phyloP scores from a whole-genome alignment of 495 filamentous ascomycete genomes.

The Clohesyomyces aquaticus region DNA sequence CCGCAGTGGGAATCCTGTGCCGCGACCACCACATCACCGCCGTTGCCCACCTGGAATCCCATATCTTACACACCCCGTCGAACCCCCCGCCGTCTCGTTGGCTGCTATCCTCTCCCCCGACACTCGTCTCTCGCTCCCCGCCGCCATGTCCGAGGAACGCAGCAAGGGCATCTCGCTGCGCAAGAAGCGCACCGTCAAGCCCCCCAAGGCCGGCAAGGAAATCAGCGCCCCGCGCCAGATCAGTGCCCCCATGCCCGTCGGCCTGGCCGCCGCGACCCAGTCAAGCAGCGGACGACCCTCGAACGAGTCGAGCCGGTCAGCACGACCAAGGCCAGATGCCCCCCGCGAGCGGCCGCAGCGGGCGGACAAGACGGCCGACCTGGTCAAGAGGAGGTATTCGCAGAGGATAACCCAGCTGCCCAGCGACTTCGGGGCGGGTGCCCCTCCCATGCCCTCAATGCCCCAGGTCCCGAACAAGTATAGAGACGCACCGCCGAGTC shows the following conservation, averaged over 20 bases:
- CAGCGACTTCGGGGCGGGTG: conserved; percentile 63
- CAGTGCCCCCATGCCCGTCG: conserved; percentile 53
- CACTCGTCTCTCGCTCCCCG: too few species aligned
- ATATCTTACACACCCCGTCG: conserved; percentile 1
- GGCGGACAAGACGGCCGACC: conserved; percentile 71
- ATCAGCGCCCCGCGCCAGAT: conserved; percentile 88
- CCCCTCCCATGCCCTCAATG: conserved; percentile 68
- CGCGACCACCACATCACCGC: background rate
- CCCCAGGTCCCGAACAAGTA: conserved; percentile 59
- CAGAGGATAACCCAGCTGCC: conserved; percentile 82
- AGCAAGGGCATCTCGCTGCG: conserved; percentile 83
- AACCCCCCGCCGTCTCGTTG: conserved; percentile 46
- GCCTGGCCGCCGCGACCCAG: conserved; percentile 38
- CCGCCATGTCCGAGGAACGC: conserved; percentile 59
- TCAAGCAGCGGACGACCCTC: conserved; percentile 32
- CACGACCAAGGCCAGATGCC: conserved; percentile 35
- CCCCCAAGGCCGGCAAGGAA: conserved; percentile 47
- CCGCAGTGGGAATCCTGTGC: background rate
- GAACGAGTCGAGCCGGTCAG: conserved; percentile 25
- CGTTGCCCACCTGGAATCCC: background rate
- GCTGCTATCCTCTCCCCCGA: too few species aligned
- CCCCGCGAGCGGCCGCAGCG: conserved; percentile 35
- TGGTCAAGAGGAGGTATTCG: conserved; percentile 93
- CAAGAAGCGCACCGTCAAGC: conserved; percentile 72
- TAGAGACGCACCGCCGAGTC: conserved; percentile 36